phyloP scores from a whole-genome alignment of 163 green algal genomes.

The Prototheca cutis region DNA sequence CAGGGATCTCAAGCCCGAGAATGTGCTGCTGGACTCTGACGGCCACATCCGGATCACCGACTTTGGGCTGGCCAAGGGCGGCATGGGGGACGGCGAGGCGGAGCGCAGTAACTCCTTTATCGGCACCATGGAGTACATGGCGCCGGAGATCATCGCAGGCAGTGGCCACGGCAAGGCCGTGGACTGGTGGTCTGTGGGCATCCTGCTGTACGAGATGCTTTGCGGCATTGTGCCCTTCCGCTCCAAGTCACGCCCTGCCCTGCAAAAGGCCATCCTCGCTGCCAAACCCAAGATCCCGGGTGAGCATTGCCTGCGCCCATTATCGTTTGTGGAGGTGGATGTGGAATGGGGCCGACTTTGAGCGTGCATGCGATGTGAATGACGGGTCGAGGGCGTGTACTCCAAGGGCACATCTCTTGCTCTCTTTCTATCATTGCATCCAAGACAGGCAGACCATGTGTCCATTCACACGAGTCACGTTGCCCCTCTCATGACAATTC shows the following conservation, averaged over 20 bases:
- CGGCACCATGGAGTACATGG: slow-evolving; percentile 97
- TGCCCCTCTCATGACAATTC: too few species aligned
- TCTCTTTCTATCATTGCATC: too few species aligned
- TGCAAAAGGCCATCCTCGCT: slow-evolving; percentile 76
- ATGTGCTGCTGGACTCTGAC: slow-evolving; percentile 83
- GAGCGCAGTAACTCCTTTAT: slow-evolving; percentile 86
- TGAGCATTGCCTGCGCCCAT: too few species aligned
- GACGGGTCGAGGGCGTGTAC: too few species aligned
- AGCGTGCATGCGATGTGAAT: too few species aligned
- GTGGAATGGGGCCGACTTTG: too few species aligned
- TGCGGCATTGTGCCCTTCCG: slow-evolving; percentile 76
- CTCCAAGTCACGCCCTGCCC: slow-evolving; percentile 52
- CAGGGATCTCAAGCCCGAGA: slow-evolving; percentile 91
- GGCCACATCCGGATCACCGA: slow-evolving; percentile 90
- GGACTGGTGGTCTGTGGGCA: slow-evolving; percentile 93
- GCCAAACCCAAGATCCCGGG: slow-evolving; percentile 75
- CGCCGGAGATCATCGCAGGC: slow-evolving; percentile 73
- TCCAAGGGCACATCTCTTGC: too few species aligned
- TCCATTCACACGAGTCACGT: too few species aligned
- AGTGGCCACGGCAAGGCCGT: slow-evolving; percentile 73
- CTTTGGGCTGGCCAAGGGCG: slow-evolving; percentile 90
- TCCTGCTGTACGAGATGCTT: slow-evolving; percentile 98
- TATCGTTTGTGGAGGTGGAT: too few species aligned
- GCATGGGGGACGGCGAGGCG: slow-evolving; percentile 43
- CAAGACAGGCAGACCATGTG: too few species aligned